Conservation (phyloP, 2,329 filamentous ascomycete species). For the Albophoma yamanashiensis region DNA sequence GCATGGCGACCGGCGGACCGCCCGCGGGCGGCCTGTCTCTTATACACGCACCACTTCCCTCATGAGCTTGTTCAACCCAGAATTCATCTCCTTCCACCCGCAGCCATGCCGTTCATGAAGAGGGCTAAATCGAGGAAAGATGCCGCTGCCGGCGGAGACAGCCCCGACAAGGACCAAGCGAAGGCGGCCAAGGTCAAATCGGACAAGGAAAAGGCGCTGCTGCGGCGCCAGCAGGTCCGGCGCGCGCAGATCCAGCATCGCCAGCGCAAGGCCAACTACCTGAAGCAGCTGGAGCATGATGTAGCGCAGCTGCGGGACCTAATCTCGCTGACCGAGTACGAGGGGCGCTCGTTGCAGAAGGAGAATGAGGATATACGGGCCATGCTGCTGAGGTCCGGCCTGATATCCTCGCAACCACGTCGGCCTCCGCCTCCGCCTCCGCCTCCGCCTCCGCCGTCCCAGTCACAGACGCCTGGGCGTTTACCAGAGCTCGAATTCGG, state of each 20-base stretch:
- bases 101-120: neutral
- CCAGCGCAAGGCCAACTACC: constrained; percentile 44
- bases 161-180: constrained; percentile 1
- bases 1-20: neutral
- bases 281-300: constrained; percentile 42
- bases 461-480: neutral
- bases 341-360: constrained; percentile 21
- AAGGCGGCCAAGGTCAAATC: constrained; percentile 5
- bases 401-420: neutral
- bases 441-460: neutral
- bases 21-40: neutral
- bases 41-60: neutral
- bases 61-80: neutral
- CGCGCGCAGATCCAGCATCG: constrained; percentile 44
- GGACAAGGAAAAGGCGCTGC: constrained; percentile 29
- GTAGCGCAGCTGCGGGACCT: constrained; percentile 34
- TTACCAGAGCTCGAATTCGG: neutral
- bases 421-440: neutral
- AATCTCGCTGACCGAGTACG: constrained; percentile 30
- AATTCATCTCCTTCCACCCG: neutral
- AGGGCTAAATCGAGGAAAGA: neutral
- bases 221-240: constrained; percentile 40
- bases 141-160: neutral
- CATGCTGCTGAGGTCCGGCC: constrained; percentile 17
- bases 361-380: constrained; percentile 34